Conservation (phyloP, 176 grass and related monocot species). For the Eleusine indica region DNA sequence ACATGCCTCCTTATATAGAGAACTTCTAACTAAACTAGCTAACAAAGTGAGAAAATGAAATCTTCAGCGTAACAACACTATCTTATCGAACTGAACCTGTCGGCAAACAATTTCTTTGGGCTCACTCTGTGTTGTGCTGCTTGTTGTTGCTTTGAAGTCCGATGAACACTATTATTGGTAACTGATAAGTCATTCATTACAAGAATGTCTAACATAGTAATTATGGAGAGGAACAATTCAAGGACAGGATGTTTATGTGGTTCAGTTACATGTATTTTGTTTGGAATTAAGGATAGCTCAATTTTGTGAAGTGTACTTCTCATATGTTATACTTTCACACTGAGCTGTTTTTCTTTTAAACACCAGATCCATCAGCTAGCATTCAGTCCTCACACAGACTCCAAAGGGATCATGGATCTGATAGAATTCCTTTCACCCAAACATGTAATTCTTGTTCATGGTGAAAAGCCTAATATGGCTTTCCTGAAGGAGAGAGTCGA, state of each 20-base stretch:
- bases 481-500: slow-evolving; percentile 74
- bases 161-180: background rate
- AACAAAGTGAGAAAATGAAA: background rate
- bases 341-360: slow-evolving; percentile 25
- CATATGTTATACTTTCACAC: slow-evolving; percentile 27
- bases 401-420: slow-evolving; percentile 97
- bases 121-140: background rate
- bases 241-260: background rate
- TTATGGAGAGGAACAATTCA: background rate
- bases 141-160: background rate
- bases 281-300: background rate
- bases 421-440: slow-evolving; percentile 76
- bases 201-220: background rate
- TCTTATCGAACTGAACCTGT: background rate
- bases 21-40: background rate
- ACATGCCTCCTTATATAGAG: background rate
- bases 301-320: slow-evolving; percentile 7
- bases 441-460: slow-evolving; percentile 91
- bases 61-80: background rate
- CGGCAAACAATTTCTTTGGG: background rate
- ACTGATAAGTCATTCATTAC: background rate
- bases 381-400: slow-evolving; percentile 88
- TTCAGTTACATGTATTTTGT: background rate
- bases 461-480: slow-evolving; percentile 94
- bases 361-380: slow-evolving; percentile 82